Conservation (phyloP, 2,329 filamentous ascomycete species). For the Aspergillus carbonarius region DNA sequence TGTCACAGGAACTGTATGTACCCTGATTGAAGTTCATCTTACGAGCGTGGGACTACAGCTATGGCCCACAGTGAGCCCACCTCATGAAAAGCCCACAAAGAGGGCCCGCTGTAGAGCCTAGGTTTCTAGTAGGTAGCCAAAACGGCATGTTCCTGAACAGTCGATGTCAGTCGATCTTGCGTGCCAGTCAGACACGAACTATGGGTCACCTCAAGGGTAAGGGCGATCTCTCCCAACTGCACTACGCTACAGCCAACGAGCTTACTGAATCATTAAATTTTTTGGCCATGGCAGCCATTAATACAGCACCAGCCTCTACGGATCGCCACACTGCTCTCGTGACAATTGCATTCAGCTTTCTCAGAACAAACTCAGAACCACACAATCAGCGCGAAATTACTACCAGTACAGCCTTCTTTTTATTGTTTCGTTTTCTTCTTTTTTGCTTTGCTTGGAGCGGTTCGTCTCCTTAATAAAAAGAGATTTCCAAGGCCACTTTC, state of each 20-base stretch:
- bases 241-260: neutral
- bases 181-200: neutral
- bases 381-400: constrained; percentile 4
- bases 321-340: constrained; percentile 1
- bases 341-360: constrained; percentile 8
- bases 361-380: constrained; percentile 8
- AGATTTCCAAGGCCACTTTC: neutral
- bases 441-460: constrained; percentile 3
- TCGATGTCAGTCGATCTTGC: neutral
- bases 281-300: neutral
- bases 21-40: neutral
- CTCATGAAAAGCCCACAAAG: too few species aligned
- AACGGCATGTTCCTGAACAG: neutral
- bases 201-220: neutral
- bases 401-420: constrained; percentile 11
- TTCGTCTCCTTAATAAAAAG: neutral
- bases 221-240: neutral
- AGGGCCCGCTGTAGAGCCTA: neutral
- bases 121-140: neutral
- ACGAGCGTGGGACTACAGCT: neutral
- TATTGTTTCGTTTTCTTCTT: neutral
- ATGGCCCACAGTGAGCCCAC: too few species aligned
- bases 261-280: neutral
- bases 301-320: neutral
- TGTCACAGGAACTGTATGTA: neutral